phyloP scores from a whole-genome alignment of 2,329 filamentous ascomycete species.

The Penicillium sclerotiorum region DNA sequence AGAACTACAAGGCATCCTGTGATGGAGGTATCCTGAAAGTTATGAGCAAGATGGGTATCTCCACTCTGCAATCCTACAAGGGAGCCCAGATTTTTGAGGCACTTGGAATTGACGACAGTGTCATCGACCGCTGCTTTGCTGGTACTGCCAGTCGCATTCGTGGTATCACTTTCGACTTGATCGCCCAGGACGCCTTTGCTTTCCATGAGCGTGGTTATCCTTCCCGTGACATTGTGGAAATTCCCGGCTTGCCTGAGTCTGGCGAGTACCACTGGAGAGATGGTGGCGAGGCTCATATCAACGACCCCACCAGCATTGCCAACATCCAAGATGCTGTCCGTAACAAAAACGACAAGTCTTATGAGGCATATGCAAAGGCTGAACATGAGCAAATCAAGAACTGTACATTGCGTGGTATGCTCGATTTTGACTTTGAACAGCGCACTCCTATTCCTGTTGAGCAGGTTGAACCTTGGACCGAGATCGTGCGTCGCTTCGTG shows the following conservation, averaged over 20 bases:
- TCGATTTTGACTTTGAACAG: constrained; percentile 96
- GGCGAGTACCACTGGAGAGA: constrained; percentile 99
- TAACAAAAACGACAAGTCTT: constrained; percentile 97
- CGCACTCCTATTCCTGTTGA: constrained; percentile 84
- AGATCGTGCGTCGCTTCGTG: constrained; percentile 94
- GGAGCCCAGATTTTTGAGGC: constrained; percentile 98
- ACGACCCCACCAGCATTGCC: constrained; percentile 91
- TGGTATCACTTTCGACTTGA: constrained; percentile 89
- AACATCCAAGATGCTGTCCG: constrained; percentile 97
- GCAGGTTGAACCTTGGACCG: constrained; percentile 96
- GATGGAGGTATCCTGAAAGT: constrained; percentile 97
- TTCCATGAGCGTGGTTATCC: constrained; percentile 95
- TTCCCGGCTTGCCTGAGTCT: constrained; percentile 83
- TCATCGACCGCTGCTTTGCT: constrained; percentile 92
- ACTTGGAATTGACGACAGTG: constrained; percentile 85
- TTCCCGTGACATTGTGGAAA: constrained; percentile 71
- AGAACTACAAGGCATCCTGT: constrained; percentile 95
- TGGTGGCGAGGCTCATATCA: constrained; percentile 91
- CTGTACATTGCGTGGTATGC: constrained; percentile 88
- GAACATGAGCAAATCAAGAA: constrained; percentile 97
- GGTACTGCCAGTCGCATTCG: constrained; percentile 93
- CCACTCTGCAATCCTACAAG: constrained; percentile 93
- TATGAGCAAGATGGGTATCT: constrained; percentile 99
- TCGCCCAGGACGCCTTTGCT: constrained; percentile 91
- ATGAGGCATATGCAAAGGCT: constrained; percentile 90